Percentiles rank a stretch among this genome's conserved stretches.
These are phyloP conservation scores for Starmerella cellae DNA, from an alignment of 805 yeast genomes.

Conservation along the genomic window DNA sequence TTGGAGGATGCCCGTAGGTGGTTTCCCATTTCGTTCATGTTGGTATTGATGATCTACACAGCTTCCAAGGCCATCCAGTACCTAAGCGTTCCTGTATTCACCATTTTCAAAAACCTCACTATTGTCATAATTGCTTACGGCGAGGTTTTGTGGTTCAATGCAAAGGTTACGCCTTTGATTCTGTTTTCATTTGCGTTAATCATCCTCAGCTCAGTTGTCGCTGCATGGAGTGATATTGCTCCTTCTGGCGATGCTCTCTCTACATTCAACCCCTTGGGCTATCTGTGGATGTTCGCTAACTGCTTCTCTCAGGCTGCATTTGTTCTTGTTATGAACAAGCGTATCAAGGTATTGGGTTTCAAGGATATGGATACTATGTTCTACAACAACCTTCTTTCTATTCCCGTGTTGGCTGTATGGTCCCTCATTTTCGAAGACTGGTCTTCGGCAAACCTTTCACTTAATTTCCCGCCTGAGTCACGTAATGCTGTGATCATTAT, in stretches of 20 bases:
- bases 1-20: conserved; percentile 84
- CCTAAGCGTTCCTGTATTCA: conserved; percentile 88
- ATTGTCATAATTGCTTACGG: conserved; percentile 95
- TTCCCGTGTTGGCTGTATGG: conserved; percentile 69
- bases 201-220: conserved; percentile 93
- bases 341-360: conserved; percentile 92
- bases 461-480: conserved; percentile 65
- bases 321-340: conserved; percentile 90
- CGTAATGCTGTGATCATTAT: conserved; percentile 58
- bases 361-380: conserved; percentile 91
- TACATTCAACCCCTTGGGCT: conserved; percentile 39
- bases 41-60: conserved; percentile 91
- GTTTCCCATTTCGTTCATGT: conserved; percentile 77
- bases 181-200: conserved; percentile 76
- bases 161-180: conserved; percentile 78
- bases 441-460: conserved; percentile 62
- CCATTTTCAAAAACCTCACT: conserved; percentile 94
- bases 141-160: conserved; percentile 95
- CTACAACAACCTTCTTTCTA: conserved; percentile 87
- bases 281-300: conserved; percentile 93
- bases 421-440: conserved; percentile 84
- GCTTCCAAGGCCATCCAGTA: conserved; percentile 87
- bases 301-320: conserved; percentile 89
- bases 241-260: conserved; percentile 21
- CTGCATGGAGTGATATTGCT: conserved; percentile 74